Evolutionary conservation across 768 basidiomycete genomes (phyloP).

Genomic region (Lactarius hatsudake): DNA sequence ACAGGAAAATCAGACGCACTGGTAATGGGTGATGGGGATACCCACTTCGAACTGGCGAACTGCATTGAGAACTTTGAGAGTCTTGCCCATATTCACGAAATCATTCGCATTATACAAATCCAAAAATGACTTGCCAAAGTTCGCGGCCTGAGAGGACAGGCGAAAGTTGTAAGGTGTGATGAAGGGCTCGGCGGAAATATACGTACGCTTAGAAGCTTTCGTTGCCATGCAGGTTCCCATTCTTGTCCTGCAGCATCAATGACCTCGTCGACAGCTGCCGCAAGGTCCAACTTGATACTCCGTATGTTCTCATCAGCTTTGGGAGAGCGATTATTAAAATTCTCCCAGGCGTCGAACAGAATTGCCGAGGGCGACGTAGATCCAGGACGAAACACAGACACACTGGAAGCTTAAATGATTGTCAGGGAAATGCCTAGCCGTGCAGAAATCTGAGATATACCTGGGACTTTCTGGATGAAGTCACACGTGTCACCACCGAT

Average conservation of each 20-base stretch:
- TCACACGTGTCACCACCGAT: slow-evolving; percentile 78
- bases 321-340: slow-evolving; percentile 77
- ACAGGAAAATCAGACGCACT: slow-evolving; percentile 50
- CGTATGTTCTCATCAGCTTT: slow-evolving; percentile 93
- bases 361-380: slow-evolving; percentile 91
- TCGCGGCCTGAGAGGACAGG: slow-evolving; percentile 67
- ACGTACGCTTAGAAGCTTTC: slow-evolving; percentile 74
- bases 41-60: slow-evolving; percentile 90
- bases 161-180: slow-evolving; percentile 1
- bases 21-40: slow-evolving; percentile 86
- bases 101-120: slow-evolving; percentile 91
- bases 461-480: slow-evolving; percentile 90
- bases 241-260: slow-evolving; percentile 92
- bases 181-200: not conserved
- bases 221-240: slow-evolving; percentile 90
- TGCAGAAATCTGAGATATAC: slow-evolving; percentile 38
- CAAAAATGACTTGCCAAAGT: slow-evolving; percentile 91
- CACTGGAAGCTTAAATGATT: slow-evolving; percentile 56
- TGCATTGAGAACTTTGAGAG: slow-evolving; percentile 90
- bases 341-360: slow-evolving; percentile 88
- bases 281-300: slow-evolving; percentile 81
- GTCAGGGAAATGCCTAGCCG: slow-evolving; percentile 9
- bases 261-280: slow-evolving; percentile 84
- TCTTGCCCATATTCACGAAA: slow-evolving; percentile 89
- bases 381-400: slow-evolving; percentile 88